Evolutionary conservation across 768 basidiomycete genomes (phyloP).

Genomic region (Erythrobasidium yunnanense): DNA sequence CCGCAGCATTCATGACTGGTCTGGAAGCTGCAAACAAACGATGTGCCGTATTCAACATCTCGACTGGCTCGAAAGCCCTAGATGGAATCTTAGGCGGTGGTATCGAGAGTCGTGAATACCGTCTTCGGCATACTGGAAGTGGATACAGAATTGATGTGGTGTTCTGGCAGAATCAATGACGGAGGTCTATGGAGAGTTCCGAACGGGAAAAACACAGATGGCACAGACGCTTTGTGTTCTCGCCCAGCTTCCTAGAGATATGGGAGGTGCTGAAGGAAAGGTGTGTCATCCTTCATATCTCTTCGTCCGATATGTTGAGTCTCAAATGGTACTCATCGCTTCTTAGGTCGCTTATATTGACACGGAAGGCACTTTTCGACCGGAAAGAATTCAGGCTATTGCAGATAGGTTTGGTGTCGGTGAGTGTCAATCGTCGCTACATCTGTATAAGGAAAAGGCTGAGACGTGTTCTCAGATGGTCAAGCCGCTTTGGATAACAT

Average conservation of each 20-base stretch:
- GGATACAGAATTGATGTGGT: conserved; percentile 46
- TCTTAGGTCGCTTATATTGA: conserved; percentile 40
- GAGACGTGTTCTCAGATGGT: conserved; percentile 45
- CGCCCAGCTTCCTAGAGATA: conserved; percentile 73
- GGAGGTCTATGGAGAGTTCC: conserved; percentile 93
- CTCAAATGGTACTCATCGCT: not conserved
- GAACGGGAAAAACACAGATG: conserved; percentile 90
- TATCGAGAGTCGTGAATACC: conserved; percentile 32
- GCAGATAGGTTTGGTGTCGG: conserved; percentile 93
- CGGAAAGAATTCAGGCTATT: conserved; percentile 79
- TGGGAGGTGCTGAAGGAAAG: conserved; percentile 84
- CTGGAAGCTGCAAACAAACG: conserved; percentile 75
- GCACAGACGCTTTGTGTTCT: conserved; percentile 91
- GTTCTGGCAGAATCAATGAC: conserved; percentile 90
- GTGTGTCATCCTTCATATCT: conserved; percentile 42
- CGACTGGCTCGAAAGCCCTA: conserved; percentile 85
- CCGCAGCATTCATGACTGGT: conserved; percentile 82
- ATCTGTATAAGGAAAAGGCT: conserved; percentile 66
- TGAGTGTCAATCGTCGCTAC: conserved; percentile 50
- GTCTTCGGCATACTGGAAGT: not conserved
- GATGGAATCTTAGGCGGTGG: conserved; percentile 75
- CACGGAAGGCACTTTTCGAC: conserved; percentile 42
- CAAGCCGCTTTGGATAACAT: conserved; percentile 42
- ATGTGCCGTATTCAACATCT: conserved; percentile 66
- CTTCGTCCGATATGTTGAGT: not conserved